Base-by-base conservation (phyloP, 129 eudicot species). In the Deinandra increscens region DNA sequence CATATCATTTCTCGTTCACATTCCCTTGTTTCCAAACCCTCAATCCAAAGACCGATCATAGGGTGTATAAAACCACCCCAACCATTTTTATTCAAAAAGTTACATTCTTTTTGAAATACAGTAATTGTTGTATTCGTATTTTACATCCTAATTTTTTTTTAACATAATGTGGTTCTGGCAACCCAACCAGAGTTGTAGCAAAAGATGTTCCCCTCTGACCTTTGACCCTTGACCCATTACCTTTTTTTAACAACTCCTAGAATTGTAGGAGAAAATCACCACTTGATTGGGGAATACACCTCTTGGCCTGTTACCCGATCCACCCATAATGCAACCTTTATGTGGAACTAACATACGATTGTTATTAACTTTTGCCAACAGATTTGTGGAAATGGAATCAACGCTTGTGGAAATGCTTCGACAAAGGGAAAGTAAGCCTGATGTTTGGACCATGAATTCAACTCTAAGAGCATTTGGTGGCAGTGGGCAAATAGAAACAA, bases 391-490 rank as follows among this genome's bases (percentile, higher is more conserved):
- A 75, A 93, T 93, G 98, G 98, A 93, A 81, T 81, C 98, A 44
- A 60, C 78, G 44, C 90, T 93, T 4, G 90, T 90, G 15, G 88
- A 89, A 70, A 89, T 93, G 98, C 95, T 93, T 13, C 75, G 85
- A 53, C 84, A 84, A 73, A 60, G 73, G 68, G 85, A 89, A 36
- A 83, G 96, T 43, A 60, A 89, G 72, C 98, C 97, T 4, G 98
- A 93, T 59, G 96, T 78, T 14, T 93, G 98, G 98, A 93, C 98
- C 64, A 81, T 93, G 97, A 93, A 93, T 82, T 89, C 96, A 43
- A 85, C 98, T 0, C 65, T 93, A 29, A 70, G 98, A 80, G 98
- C 98, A 14, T 93, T 89, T 71, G 98, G 98, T 4, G 85, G 91
- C 82, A 93, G 90, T n/a, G 98, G 98, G 39, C 98, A 89, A 49